These are phyloP conservation scores for Beauveria caledonica DNA, from an alignment of 2,329 filamentous ascomycete genomes.

Conservation along the genomic window DNA sequence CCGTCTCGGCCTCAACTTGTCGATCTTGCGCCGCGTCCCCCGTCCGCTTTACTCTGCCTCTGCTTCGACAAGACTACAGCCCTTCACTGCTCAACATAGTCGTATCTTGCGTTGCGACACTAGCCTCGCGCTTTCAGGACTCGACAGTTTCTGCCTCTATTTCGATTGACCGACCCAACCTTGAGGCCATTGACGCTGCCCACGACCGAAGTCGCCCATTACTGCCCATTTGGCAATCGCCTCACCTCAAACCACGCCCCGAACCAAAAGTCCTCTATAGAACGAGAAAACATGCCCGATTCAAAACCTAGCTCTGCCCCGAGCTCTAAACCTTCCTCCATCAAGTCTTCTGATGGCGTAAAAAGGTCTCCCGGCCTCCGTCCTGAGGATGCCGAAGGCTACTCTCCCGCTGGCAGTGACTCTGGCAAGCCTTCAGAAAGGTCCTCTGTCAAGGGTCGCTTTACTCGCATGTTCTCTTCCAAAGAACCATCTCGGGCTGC, in stretches of 20 bases:
- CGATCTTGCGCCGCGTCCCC: not conserved
- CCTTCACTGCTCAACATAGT: not conserved
- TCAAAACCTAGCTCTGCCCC: slow-evolving; percentile 33
- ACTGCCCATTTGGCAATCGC: not conserved
- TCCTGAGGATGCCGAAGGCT: slow-evolving; percentile 29
- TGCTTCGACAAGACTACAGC: not conserved
- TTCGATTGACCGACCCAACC: not conserved
- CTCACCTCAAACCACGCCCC: not conserved
- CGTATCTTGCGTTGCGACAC: not conserved
- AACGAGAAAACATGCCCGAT: slow-evolving; percentile 23
- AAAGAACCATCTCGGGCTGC: slow-evolving; percentile 39
- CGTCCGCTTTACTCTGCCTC: not conserved
- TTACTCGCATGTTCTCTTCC: slow-evolving; percentile 57
- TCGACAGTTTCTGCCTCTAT: not conserved
- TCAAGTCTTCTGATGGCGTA: slow-evolving; percentile 38
- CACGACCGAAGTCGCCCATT: not conserved
- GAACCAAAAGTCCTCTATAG: not conserved
- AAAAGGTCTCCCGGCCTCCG: slow-evolving; percentile 32
- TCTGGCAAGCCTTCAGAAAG: slow-evolving; percentile 36
- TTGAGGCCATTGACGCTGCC: not conserved
- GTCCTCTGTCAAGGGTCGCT: slow-evolving; percentile 53
- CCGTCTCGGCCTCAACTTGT: not conserved
- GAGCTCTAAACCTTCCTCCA: slow-evolving; percentile 41
- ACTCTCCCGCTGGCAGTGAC: slow-evolving; percentile 10
- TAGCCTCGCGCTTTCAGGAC: not conserved